Percentiles rank a stretch among this genome's conserved stretches.
Conservation (phyloP, 2,329 filamentous ascomycete genomes). For the Beauveria brongniartii region DNA sequence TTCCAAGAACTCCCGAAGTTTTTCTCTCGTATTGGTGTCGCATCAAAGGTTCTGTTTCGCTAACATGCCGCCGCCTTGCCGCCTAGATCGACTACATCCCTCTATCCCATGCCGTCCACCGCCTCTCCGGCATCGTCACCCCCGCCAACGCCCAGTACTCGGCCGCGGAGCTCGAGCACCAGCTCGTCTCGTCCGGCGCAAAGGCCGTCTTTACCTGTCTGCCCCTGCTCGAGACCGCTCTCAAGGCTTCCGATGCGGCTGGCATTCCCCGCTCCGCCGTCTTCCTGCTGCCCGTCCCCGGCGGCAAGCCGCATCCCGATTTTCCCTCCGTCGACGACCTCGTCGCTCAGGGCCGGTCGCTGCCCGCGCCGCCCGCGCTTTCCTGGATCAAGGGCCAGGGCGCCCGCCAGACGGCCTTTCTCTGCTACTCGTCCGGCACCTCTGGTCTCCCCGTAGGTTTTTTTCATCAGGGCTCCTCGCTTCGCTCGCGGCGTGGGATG, state of each 20-base stretch:
- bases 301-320: constrained; percentile 39
- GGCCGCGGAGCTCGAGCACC: constrained; percentile 60
- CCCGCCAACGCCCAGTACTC: constrained; percentile 72
- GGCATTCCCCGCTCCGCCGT: constrained; percentile 57
- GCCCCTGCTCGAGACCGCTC: constrained; percentile 55
- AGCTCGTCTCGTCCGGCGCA: constrained; percentile 60
- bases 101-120: constrained; percentile 65
- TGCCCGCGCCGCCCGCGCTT: constrained; percentile 46
- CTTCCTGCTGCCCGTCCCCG: constrained; percentile 61
- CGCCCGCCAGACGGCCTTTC: constrained; percentile 60
- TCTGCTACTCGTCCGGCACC: constrained; percentile 75
- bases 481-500: neutral
- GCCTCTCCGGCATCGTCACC: constrained; percentile 64
- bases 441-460: constrained; percentile 61
- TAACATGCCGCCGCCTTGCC: too few relatives aligned
- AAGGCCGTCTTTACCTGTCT: constrained; percentile 65
- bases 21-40: too few relatives aligned
- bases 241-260: constrained; percentile 54
- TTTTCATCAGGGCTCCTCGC: neutral
- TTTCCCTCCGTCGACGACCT: constrained; percentile 62
- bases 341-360: constrained; percentile 48
- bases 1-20: too few relatives aligned
- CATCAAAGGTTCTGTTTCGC: neutral
- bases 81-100: constrained; percentile 65
- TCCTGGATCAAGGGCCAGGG: constrained; percentile 58